A percentile compares a stretch with the other conserved stretches of the same genome.
phyloP scores from a whole-genome alignment of 2,329 filamentous ascomycete genomes.

The Drechslerella stenobrocha region DNA sequence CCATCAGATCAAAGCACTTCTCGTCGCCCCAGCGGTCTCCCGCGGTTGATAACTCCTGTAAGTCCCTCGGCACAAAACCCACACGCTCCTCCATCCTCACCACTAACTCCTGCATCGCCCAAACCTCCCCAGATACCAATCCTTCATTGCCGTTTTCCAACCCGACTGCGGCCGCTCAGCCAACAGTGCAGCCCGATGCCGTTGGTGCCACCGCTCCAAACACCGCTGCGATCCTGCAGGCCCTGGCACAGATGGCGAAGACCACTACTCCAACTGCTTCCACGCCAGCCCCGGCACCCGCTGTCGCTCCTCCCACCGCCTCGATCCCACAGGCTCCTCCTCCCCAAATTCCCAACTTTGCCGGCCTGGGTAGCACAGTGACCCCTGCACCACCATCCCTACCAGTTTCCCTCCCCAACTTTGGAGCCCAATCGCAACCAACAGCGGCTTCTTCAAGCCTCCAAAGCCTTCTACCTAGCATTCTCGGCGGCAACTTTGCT shows the following conservation, averaged over 20 bases:
- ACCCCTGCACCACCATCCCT: conserved; percentile 53
- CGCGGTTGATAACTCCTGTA: conserved; percentile 36
- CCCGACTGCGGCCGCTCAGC: conserved; percentile 51
- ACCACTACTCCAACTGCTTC: conserved; percentile 66
- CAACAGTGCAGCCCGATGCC: conserved; percentile 54
- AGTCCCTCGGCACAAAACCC: conserved; percentile 9
- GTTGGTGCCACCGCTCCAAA: conserved; percentile 58
- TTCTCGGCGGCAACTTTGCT: conserved; percentile 49
- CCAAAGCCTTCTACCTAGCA: conserved; percentile 27
- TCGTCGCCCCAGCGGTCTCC: conserved; percentile 34
- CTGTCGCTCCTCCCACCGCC: conserved; percentile 43
- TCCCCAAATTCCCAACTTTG: conserved; percentile 37
- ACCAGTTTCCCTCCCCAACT: conserved; percentile 44
- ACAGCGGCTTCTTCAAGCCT: conserved; percentile 20
- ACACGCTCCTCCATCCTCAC: not conserved
- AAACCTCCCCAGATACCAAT: conserved; percentile 17
- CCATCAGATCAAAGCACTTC: conserved; percentile 46
- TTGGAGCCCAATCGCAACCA: conserved; percentile 49
- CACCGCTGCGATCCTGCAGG: conserved; percentile 71
- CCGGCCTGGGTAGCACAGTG: conserved; percentile 11
- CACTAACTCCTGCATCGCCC: not conserved
- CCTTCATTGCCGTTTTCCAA: conserved; percentile 26
- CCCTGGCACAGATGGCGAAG: conserved; percentile 77
- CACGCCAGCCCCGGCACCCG: conserved; percentile 53
- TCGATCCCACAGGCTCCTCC: conserved; percentile 14